Base-by-base conservation (phyloP, 192 early-diverging fungal genomes). In the Rhizoclosmatium sp. region DNA sequence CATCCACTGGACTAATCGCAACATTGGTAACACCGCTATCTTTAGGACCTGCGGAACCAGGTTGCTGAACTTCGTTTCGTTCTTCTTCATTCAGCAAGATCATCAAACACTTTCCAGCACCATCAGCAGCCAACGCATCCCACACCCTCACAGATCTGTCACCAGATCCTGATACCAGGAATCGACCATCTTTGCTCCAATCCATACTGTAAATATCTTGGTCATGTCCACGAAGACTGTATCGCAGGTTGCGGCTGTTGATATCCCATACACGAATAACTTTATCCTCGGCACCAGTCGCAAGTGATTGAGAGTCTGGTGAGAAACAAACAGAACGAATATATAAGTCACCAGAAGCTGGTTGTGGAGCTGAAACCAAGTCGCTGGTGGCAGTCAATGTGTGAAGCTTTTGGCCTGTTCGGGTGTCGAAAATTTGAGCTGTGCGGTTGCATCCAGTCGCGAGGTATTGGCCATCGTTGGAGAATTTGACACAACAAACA, bases 161-260 rank as follows among this genome's bases (percentile, higher is more conserved):
- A 9, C 89, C 89, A 71, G 80, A 80, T 39, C 97, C 98, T 21
- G 93, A 95, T 45, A 96, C 95, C 75, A 99, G 92, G 40, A 90
- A 92, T 67, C 89, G 83, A n/a, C 96, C 96, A 81, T 97, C 96
- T 16, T 92, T 85, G 73, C 92, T 92, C 87, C 96, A 99, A 76
- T 98, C 98, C 77, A 99, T 87, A 41, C 92, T 93, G 83, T 99
- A 99, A 72, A 99, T 98, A 80, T 99, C 98, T 85, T 95, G 94
- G 65, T 95, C 93, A 78, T 99, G 98, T 21, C 98, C 98, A 19
- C 85, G 80, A 56, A 97, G 88, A 7, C 88, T 87, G 80, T 81
- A 78, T 47, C 59, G 14, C 71, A 65, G 86, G 59, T 41, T 60
- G 31, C 61, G 78, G 64, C 1, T 80, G 60, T 56, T 21, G 41